phyloP scores from a whole-genome alignment of 495 filamentous ascomycete genomes.

The Penicillium malachiteum region DNA sequence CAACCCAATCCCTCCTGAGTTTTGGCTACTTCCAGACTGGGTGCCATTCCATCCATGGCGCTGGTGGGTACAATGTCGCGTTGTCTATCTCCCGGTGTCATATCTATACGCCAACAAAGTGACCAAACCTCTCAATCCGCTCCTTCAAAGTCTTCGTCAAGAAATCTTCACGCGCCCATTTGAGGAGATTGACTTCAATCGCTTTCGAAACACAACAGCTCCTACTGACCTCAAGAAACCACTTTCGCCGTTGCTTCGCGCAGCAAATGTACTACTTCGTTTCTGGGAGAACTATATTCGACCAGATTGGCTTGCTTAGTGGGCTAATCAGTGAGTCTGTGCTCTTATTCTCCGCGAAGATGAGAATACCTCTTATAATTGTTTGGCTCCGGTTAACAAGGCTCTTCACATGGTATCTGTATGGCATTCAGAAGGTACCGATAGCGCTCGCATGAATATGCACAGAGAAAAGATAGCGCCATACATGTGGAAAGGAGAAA shows the following conservation, averaged over 20 bases:
- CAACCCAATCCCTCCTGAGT: neutral
- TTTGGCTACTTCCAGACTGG: neutral
- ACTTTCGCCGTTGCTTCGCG: neutral
- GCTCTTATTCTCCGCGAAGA: neutral
- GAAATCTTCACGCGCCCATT: neutral
- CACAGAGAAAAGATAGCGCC: neutral
- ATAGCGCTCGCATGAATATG: neutral
- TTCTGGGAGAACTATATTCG: neutral
- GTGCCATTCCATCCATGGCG: neutral
- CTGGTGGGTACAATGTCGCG: neutral
- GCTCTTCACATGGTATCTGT: neutral
- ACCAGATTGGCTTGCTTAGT: neutral
- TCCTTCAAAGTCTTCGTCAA: neutral
- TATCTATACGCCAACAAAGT: neutral
- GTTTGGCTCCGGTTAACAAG: neutral
- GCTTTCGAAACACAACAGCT: neutral
- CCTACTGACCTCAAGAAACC: neutral
- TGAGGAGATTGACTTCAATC: neutral
- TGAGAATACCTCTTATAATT: neutral
- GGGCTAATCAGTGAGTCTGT: neutral
- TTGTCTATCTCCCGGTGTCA: neutral
- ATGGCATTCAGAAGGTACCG: neutral
- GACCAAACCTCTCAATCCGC: neutral
- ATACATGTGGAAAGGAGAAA: conserved; percentile 1
- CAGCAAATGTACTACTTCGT: neutral